Base-by-base conservation (phyloP, 257 asterid species). In the Coffea canephora region DNA sequence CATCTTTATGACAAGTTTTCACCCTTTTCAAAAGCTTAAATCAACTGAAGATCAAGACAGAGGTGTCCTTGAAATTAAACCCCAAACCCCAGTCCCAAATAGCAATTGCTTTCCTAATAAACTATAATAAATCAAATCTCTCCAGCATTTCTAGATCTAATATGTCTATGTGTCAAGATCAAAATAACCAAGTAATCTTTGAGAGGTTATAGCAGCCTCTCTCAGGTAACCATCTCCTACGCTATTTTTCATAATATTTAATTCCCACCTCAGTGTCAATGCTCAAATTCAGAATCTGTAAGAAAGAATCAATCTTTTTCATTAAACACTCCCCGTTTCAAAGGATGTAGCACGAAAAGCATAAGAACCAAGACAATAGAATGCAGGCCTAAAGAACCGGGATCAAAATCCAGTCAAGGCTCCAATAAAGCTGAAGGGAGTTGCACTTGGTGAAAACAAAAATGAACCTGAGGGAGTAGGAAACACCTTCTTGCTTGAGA, bases 71-170 rank as follows among this genome's bases (percentile, higher is more conserved):
- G 49, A 65, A 61, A 34, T 65, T 70, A 52, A 71, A 75, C 55
- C 77, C 81, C 52, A 76, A 79, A 54, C 59, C 66, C 67, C 79
- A 49, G 45, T 66, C 77, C 67, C 80, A 59, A 69, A 72, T 83
- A 77, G 46, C 82, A 79, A 72, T 76, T 68, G 68, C 6, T 59
- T 77, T 10, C 65, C 77, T 41, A 39, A 64, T 11, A 21, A n/a
- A 75, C 7, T 74, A 61, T 15, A 75, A 82, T 71, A 76, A 75
- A 21, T 55, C 75, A 73, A 75, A 79, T 81, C 81, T 34, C 48
- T 34, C 39, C 79, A 67, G 74, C 76, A 41, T 69, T 69, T 78
- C 71, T 67, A 76, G 84, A 86, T 86, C 89, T 77, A 83, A 77
- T 69, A 69, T 69, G 74, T 70, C 52, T 55, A 50, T 74, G 67